Base-by-base conservation (phyloP, 2,329 filamentous ascomycete species). In the Graphilbum fragrans region DNA sequence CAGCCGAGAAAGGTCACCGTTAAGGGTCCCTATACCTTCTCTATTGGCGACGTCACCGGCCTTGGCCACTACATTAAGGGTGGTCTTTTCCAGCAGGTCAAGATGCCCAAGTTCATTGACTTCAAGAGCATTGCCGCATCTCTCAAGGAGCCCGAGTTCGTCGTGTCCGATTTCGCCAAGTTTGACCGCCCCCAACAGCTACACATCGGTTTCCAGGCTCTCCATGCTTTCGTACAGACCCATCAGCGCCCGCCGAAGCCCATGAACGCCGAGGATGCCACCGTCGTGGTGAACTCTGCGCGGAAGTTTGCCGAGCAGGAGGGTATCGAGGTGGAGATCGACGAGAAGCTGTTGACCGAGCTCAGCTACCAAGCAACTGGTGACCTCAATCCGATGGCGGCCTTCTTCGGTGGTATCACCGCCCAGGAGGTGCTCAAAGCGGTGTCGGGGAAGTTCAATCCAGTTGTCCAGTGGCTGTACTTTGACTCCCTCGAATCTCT, bases 401-500 rank as follows among this genome's bases (percentile, higher is more conserved):
- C 92, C 17, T 85, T 95, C 64, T 96, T 95, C 55, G 92, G 92
- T 59, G 92, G 92, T 52, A 75, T 95, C 51, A 76, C 86, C 21
- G 92, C 92, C 1, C 92, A 98, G 59, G 92, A 98, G 61, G 82
- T 95, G 19, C 73, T 98, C 46, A 98, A 98, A 65, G 86, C 90
- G 17, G 86, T 98, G 7, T 98, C 92, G 40, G 92, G 92, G 52
- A 98, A 98, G 63, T 98, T 98, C 66, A 78, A 86, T 53, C 92
- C 92, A n/a, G 80, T 96, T 50, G 74, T 83, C 51, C 92, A 98
- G 60, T 96, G 85, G 79, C 73, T 98, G 58, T 96, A 98, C 69
- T 93, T 95, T 53, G 92, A 98, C 62, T 94, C 92, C 2, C 69
- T 98, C n/a, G 92, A 98, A 62, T 94, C 92, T 10, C 71, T 98